phyloP scores from a whole-genome alignment of 441 rosid species.

The Arabidopsis hybrid region DNA sequence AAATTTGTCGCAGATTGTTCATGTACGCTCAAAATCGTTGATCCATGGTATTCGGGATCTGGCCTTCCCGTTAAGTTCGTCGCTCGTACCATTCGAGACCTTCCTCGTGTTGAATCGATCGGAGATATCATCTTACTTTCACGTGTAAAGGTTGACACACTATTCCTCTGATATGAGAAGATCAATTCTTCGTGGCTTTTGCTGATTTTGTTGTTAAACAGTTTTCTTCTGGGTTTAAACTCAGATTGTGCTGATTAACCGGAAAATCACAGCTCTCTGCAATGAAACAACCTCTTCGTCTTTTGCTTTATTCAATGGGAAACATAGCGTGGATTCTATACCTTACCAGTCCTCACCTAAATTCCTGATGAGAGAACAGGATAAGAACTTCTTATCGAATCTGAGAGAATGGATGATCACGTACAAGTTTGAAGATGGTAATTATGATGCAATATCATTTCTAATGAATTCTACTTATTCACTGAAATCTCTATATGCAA shows the following conservation, averaged over 20 bases:
- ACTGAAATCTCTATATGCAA: conserved; percentile 1
- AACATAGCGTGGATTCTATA: neutral
- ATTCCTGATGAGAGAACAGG: conserved; percentile 40
- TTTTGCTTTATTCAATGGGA: conserved; percentile 29
- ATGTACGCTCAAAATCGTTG: conserved; percentile 25
- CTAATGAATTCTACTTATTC: neutral
- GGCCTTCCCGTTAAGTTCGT: conserved; percentile 41
- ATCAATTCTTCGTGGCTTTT: neutral
- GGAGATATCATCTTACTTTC: conserved; percentile 40
- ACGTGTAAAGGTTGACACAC: conserved; percentile 38
- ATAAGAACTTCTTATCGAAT: conserved; percentile 29
- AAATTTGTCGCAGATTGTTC: conserved; percentile 20
- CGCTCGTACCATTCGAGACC: conserved; percentile 20
- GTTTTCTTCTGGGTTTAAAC: neutral
- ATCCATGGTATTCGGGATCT: conserved; percentile 40
- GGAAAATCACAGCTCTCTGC: conserved; percentile 41
- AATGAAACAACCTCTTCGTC: conserved; percentile 35
- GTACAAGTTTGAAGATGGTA: conserved; percentile 39
- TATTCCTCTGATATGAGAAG: neutral
- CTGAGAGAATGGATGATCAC: conserved; percentile 37
- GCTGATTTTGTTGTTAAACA: neutral
- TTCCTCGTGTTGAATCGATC: conserved; percentile 41
- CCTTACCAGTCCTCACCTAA: conserved; percentile 37
- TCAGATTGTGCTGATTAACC: conserved; percentile 40
- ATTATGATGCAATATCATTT: neutral